Conservation (phyloP, 2,329 filamentous ascomycete genomes). For the Chaetomium globosum region DNA sequence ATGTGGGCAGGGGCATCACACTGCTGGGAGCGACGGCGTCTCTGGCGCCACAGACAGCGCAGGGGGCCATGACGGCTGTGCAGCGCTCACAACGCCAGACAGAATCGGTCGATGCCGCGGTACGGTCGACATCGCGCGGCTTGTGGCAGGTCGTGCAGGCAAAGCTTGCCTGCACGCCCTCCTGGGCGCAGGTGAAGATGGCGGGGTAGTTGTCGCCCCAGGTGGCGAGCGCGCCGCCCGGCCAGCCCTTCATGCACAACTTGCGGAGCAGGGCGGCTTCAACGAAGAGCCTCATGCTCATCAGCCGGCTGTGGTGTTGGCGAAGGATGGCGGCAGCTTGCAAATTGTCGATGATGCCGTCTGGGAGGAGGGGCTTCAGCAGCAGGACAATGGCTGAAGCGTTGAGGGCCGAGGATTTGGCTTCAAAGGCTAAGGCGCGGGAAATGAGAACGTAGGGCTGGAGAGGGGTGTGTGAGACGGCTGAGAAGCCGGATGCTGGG, state of each 20-base stretch:
- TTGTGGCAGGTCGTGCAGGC: slow-evolving; percentile 60
- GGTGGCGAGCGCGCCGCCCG: slow-evolving; percentile 48
- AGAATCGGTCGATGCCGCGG: slow-evolving; percentile 45
- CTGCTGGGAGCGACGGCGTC: slow-evolving; percentile 47
- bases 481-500: slow-evolving; percentile 29
- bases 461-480: slow-evolving; percentile 46
- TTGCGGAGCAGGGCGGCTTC: slow-evolving; percentile 65
- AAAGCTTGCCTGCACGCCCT: slow-evolving; percentile 57
- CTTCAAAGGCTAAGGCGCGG: slow-evolving; percentile 60
- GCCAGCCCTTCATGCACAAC: slow-evolving; percentile 61
- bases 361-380: slow-evolving; percentile 59
- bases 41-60: slow-evolving; percentile 61
- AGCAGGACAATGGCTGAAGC: slow-evolving; percentile 64
- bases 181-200: slow-evolving; percentile 58
- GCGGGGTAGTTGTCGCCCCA: slow-evolving; percentile 60
- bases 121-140: slow-evolving; percentile 57
- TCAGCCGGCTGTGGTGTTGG: slow-evolving; percentile 63
- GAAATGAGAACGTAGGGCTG: slow-evolving; percentile 59
- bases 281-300: slow-evolving; percentile 61
- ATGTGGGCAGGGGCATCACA: slow-evolving; percentile 36
- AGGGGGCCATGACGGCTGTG: slow-evolving; percentile 55
- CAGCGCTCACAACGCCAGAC: slow-evolving; percentile 65
- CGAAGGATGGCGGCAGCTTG: slow-evolving; percentile 60
- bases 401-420: slow-evolving; percentile 58
- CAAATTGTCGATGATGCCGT: slow-evolving; percentile 56